A percentile compares a stretch with the other conserved stretches of the same genome.
Evolutionary conservation across 257 asterid species (phyloP).

Genomic region (Datura wrightii): DNA sequence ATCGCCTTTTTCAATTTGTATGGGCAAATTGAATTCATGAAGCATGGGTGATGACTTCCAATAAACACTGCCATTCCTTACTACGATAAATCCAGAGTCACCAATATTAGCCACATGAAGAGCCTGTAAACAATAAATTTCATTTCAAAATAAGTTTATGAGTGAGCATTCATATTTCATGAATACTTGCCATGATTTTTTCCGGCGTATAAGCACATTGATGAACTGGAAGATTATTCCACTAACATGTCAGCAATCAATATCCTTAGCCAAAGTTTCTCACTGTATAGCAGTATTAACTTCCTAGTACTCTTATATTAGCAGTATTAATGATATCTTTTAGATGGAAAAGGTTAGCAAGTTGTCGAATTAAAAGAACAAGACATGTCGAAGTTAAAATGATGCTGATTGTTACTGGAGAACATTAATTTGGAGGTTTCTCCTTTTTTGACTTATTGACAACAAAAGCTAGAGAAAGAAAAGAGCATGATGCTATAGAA

Average conservation of each 20-base stretch:
- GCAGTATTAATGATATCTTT: background rate
- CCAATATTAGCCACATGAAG: slow-evolving; percentile 83
- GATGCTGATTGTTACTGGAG: background rate
- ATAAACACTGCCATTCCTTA: slow-evolving; percentile 65
- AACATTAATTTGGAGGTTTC: background rate
- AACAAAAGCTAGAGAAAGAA: background rate
- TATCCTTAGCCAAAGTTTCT: background rate
- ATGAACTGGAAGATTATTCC: background rate
- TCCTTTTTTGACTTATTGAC: background rate
- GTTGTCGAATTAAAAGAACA: background rate
- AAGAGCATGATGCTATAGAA: background rate
- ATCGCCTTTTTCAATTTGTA: slow-evolving; percentile 59
- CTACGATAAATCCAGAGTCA: slow-evolving; percentile 75
- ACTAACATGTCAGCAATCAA: background rate
- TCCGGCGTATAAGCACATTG: background rate
- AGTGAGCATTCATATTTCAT: background rate
- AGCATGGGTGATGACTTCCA: slow-evolving; percentile 71
- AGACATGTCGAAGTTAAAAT: background rate
- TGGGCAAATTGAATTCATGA: slow-evolving; percentile 72
- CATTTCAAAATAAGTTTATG: background rate
- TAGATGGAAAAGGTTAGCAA: background rate
- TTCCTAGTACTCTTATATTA: background rate
- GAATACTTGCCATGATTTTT: background rate
- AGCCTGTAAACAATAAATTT: slow-evolving; percentile 49
- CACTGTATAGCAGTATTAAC: background rate